Evolutionary conservation across 176 grass and related monocot genomes (phyloP).

Genomic region (Ensete glaucum): DNA sequence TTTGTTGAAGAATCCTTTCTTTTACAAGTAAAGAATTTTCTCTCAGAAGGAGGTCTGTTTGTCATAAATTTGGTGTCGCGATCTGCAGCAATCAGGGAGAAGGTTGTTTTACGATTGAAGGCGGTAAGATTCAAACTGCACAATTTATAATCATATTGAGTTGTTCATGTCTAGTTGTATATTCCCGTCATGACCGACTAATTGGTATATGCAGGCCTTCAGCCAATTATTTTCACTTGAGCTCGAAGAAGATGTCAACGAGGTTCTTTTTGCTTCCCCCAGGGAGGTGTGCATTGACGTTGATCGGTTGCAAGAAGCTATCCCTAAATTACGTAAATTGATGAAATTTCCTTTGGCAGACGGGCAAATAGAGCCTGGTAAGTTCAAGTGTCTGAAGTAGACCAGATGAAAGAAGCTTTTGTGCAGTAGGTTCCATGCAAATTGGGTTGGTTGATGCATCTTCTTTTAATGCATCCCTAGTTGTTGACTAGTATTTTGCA

Average conservation of each 20-base stretch:
- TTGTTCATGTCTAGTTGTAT: too few species aligned
- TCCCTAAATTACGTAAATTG: conserved; percentile 35
- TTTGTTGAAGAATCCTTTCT: conserved; percentile 92
- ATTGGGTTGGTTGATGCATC: too few species aligned
- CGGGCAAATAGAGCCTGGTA: conserved; percentile 40
- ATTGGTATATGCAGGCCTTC: conserved; percentile 42
- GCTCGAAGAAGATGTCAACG: conserved; percentile 91
- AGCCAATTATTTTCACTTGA: conserved; percentile 58
- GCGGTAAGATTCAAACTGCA: conserved; percentile 32
- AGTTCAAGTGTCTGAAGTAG: conserved; percentile 44
- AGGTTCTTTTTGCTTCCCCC: conserved; percentile 58
- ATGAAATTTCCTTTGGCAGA: conserved; percentile 48
- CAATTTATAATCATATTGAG: not conserved
- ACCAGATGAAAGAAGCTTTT: not conserved
- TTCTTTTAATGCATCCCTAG: too few species aligned
- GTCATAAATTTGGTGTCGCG: conserved; percentile 77
- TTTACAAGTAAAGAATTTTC: conserved; percentile 40
- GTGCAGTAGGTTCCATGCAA: too few species aligned
- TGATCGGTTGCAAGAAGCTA: conserved; percentile 23
- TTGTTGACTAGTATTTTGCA: too few species aligned
- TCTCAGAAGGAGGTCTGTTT: conserved; percentile 61
- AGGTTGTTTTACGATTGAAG: conserved; percentile 52
- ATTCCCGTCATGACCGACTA: not conserved
- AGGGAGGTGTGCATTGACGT: conserved; percentile 30
- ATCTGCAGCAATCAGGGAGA: conserved; percentile 50